These are phyloP conservation scores for Russula sp. DNA, from an alignment of 768 basidiomycete species.

Conservation along the genomic window DNA sequence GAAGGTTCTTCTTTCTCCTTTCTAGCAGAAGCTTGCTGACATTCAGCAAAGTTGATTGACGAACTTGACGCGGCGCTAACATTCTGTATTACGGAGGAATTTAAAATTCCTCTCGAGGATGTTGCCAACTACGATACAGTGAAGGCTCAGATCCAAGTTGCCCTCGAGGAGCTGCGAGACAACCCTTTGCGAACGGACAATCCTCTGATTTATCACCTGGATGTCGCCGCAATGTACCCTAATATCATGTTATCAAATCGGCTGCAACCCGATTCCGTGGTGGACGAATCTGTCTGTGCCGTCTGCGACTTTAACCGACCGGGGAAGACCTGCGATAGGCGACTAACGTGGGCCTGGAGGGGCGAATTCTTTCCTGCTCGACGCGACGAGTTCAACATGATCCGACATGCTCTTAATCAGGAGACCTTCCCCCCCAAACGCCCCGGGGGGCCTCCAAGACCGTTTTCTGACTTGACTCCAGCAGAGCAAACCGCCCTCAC, in stretches of 20 bases:
- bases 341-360: conserved; percentile 97
- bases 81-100: conserved; percentile 87
- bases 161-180: conserved; percentile 87
- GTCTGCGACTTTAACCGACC: conserved; percentile 98
- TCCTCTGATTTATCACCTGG: conserved; percentile 96
- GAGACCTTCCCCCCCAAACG: conserved; percentile 84
- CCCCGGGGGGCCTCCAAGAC: conserved; percentile 65
- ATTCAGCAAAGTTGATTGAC: conserved; percentile 65
- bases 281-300: conserved; percentile 93
- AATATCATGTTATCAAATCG: conserved; percentile 99
- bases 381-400: conserved; percentile 98
- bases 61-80: conserved; percentile 88
- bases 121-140: conserved; percentile 97
- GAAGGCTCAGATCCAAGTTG: conserved; percentile 66
- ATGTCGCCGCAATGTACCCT: conserved; percentile 99
- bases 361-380: conserved; percentile 98
- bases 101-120: conserved; percentile 64
- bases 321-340: conserved; percentile 88
- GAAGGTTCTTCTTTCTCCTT: conserved; percentile 43
- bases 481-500: conserved; percentile 87
- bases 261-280: conserved; percentile 95
- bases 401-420: conserved; percentile 92
- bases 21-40: conserved; percentile 8
- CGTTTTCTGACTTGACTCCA: conserved; percentile 75
- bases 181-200: conserved; percentile 83